Base-by-base conservation (phyloP, 768 basidiomycete species). In the Lentinula guzmanii region DNA sequence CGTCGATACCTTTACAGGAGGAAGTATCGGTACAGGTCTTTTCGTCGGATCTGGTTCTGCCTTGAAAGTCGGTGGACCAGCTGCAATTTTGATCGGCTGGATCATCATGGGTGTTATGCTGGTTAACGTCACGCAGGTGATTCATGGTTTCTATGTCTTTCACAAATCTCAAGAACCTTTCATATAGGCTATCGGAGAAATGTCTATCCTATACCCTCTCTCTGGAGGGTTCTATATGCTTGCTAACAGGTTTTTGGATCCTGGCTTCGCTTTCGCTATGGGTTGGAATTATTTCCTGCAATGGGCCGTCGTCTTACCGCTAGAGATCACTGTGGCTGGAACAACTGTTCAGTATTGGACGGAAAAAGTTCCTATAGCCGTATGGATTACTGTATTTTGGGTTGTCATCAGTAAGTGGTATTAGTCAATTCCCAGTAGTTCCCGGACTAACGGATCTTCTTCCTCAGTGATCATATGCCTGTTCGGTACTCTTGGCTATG, bases 141-240 rank as follows among this genome's bases (percentile, higher is more conserved):
- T 9, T 37, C 50, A 42, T 34, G 34, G 57, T 13, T 37, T 52
- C 34, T 9, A 16, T 39, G 7, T 35, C 60, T 21, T 34, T 16
- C 21, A 35, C 60, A 21, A 33, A 18, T 28, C 39, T 61, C 43
- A 33, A 52, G 16, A 4, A 10, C 31, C 3, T 28, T 21, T 18
- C n/a, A 34, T 21, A 34, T 59, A 79, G 76, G 79, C 79, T 66
- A 70, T 80, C 54, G 77, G 78, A 65, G 79, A 80, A 77, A 80
- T 80, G 76, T 76, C 74, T 59, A 79, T 80, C 59, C 61, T 80
- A 24, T 80, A 77, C 61, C 79, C 79, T 9, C 77, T 80, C 34
- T 80, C 79, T 60, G 79, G 79, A 57, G 79, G 77, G 58, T 80
- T 80, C 69, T 80, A 80, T 64, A 79, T 78, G 35, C 70, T 79